phyloP scores from a whole-genome alignment of 371 early-diverging fungal species.

The Mucor saturninus region DNA sequence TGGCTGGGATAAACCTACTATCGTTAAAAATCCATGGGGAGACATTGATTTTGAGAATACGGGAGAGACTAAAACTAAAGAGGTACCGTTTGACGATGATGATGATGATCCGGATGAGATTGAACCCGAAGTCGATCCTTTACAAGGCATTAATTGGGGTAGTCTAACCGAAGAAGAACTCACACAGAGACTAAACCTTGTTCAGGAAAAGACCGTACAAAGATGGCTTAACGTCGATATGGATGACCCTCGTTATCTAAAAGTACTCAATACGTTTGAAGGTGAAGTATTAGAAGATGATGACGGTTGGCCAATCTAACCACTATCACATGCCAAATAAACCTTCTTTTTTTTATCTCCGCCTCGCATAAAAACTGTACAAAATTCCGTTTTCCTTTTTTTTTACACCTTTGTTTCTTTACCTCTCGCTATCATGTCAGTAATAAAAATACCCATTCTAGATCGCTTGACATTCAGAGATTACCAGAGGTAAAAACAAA shows the following conservation, averaged over 20 bases:
- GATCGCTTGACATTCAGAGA: constrained; percentile 58
- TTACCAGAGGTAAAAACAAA: constrained; percentile 40
- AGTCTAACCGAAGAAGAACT: constrained; percentile 44
- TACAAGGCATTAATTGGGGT: constrained; percentile 45
- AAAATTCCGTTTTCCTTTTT: background rate
- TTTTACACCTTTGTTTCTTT: background rate
- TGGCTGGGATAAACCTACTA: constrained; percentile 42
- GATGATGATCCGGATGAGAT: constrained; percentile 33
- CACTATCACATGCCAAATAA: background rate
- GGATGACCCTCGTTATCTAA: constrained; percentile 43
- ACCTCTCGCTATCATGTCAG: background rate
- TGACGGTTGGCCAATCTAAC: constrained; percentile 29
- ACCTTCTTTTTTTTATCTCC: background rate
- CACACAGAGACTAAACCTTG: constrained; percentile 31
- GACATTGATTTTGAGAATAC: background rate
- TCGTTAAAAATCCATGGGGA: constrained; percentile 4
- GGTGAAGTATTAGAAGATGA: constrained; percentile 25
- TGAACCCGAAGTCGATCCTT: constrained; percentile 29
- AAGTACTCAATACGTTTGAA: constrained; percentile 40
- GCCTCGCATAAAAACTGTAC: background rate
- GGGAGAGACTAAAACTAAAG: background rate
- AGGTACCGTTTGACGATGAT: constrained; percentile 16
- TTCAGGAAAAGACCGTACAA: constrained; percentile 42
- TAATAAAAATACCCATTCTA: constrained; percentile 52
- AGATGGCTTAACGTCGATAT: constrained; percentile 44